Percentiles rank a stretch among this genome's conserved stretches.
phyloP scores from a whole-genome alignment of 2,329 filamentous ascomycete species.

The Penicillium griseofulvum region DNA sequence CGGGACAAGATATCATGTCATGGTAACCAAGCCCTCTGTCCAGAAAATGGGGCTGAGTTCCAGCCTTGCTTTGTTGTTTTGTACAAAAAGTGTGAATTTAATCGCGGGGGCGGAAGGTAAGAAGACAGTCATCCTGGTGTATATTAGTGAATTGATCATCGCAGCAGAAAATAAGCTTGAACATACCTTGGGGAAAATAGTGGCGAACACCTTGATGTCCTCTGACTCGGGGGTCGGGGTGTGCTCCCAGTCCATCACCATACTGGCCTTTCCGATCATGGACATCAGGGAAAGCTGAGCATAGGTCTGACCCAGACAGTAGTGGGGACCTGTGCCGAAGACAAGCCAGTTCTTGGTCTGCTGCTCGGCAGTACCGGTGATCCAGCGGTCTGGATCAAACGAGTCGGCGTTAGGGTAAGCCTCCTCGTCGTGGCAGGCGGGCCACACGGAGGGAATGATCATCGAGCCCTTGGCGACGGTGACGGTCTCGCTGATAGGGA shows the following conservation, averaged over 20 bases:
- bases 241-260: constrained; percentile 87
- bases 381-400: constrained; percentile 90
- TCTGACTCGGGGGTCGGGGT: constrained; percentile 79
- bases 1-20: constrained; percentile 19
- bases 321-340: constrained; percentile 92
- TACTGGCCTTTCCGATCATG: constrained; percentile 84
- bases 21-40: constrained; percentile 19
- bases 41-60: constrained; percentile 14
- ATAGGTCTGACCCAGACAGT: constrained; percentile 92
- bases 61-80: constrained; percentile 18
- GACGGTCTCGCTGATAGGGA: constrained; percentile 83
- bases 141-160: constrained; percentile 18
- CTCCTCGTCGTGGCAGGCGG: constrained; percentile 86
- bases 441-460: constrained; percentile 88
- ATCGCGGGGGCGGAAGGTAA: constrained; percentile 61
- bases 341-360: constrained; percentile 96
- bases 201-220: constrained; percentile 97
- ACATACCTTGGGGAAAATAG: constrained; percentile 87
- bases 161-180: constrained; percentile 4
- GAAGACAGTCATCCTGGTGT: constrained; percentile 74
- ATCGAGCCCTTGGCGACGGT: constrained; percentile 94
- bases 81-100: constrained; percentile 23
- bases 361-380: constrained; percentile 81
- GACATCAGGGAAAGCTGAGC: constrained; percentile 84
- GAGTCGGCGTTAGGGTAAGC: constrained; percentile 85